phyloP scores from a whole-genome alignment of 139 green algal species.

The Limnomonas spitsbergensis region DNA sequence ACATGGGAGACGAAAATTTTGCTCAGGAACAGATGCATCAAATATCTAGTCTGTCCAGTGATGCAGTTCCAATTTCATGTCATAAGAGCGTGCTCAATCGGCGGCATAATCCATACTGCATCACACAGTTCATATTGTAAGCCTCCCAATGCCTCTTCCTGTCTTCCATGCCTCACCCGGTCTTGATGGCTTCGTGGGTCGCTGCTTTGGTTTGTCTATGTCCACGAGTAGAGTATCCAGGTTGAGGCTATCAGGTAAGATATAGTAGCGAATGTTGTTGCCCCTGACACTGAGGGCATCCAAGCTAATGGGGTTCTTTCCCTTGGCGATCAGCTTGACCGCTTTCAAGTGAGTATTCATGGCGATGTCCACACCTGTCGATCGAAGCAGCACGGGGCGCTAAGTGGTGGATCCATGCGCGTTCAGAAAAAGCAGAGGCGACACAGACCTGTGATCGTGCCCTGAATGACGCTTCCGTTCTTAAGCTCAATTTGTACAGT shows the following conservation, averaged over 20 bases:
- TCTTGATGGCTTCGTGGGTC: constrained; percentile 65
- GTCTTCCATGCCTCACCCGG: constrained; percentile 7
- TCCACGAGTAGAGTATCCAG: constrained; percentile 97
- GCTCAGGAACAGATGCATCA: not conserved
- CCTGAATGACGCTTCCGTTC: constrained; percentile 92
- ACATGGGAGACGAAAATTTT: too few species aligned
- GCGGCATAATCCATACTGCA: not conserved
- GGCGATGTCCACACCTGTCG: constrained; percentile 96
- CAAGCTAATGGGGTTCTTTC: constrained; percentile 81
- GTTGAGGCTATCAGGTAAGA: constrained; percentile 96
- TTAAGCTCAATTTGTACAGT: constrained; percentile 98
- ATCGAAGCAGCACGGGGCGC: too few species aligned
- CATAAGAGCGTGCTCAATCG: not conserved
- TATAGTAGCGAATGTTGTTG: constrained; percentile 92
- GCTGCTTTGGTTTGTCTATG: constrained; percentile 89
- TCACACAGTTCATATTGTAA: not conserved
- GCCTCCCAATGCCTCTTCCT: not conserved
- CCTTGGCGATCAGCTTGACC: constrained; percentile 93
- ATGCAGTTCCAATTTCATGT: not conserved
- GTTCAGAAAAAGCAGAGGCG: not conserved
- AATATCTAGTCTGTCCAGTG: not conserved
- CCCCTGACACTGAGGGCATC: constrained; percentile 87
- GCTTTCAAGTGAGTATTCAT: constrained; percentile 99
- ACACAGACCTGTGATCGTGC: constrained; percentile 86
- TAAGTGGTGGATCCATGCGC: not conserved